These are phyloP conservation scores for Lanmaoa rubissima DNA, from an alignment of 768 basidiomycete species.

Conservation along the genomic window DNA sequence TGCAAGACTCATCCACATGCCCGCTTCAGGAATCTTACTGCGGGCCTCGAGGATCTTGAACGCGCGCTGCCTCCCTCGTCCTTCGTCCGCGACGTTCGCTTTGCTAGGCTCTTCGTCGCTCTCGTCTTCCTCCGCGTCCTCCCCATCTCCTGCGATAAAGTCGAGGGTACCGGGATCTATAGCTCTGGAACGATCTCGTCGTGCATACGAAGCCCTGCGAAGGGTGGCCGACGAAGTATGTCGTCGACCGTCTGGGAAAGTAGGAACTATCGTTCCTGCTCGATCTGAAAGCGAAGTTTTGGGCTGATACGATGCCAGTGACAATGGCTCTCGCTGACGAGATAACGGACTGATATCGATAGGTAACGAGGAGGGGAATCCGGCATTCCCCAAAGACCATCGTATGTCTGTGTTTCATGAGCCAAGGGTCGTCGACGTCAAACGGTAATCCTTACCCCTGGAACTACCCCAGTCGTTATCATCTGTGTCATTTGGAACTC, in stretches of 20 bases:
- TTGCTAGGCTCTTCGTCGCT: constrained; percentile 25
- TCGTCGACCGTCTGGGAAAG: constrained; percentile 19
- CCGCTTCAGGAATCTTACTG: constrained; percentile 62
- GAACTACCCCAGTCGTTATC: constrained; percentile 27
- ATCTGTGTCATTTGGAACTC: constrained; percentile 15
- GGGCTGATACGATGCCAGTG: constrained; percentile 58
- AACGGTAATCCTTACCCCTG: constrained; percentile 21
- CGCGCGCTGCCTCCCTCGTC: constrained; percentile 57
- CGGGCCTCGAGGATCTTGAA: constrained; percentile 69
- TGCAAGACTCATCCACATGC: constrained; percentile 84
- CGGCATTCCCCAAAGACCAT: constrained; percentile 29
- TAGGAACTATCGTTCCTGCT: constrained; percentile 31
- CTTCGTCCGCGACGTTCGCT: constrained; percentile 26
- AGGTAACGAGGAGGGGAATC: constrained; percentile 58
- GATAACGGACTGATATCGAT: constrained; percentile 50
- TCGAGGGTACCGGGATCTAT: constrained; percentile 72
- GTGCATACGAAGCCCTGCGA: constrained; percentile 63
- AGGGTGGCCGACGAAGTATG: constrained; percentile 44
- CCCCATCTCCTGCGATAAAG: constrained; percentile 51
- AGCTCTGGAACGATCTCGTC: constrained; percentile 60
- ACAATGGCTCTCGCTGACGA: constrained; percentile 40
- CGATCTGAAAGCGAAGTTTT: constrained; percentile 45
- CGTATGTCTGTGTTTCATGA: constrained; percentile 23
- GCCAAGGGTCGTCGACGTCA: not conserved
- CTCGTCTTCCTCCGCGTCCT: constrained; percentile 42